Base-by-base conservation (phyloP, 2,329 filamentous ascomycete genomes). In the Aquanectria penicillioides region DNA sequence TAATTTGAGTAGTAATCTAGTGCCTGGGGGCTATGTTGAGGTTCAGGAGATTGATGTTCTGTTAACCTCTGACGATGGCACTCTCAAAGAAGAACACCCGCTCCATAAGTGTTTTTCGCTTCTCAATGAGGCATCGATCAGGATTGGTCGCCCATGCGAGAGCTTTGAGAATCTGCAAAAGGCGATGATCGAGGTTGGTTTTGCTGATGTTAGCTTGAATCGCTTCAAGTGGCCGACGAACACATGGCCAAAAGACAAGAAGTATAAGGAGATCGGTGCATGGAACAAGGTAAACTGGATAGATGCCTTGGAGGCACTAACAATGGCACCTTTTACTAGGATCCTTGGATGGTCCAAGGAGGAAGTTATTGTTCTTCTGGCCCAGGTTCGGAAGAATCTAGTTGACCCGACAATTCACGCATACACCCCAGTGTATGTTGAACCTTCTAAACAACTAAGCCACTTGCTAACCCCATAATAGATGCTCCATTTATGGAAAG, bases 191-290 rank as follows among this genome's bases (percentile, higher is more conserved):
- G 78, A 81, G 11, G 80, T 79, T 0, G 85, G 85, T 0, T 87
- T 86, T 57, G 71, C 75, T 31, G 75, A 85, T 59, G 75, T 87
- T 0, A 68, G 71, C 0, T 78, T 84, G 63, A 73, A 75, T 3
- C 68, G 79, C 7, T 81, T 75, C 65, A 81, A 80, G 66, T 78
- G 82, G 70, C 82, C 83, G 0, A 74, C 77, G 40, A 82, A 80
- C 59, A 70, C 75, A 6, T 86, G 83, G 83, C 78, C 82, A 0
- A 80, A 76, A 48, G 79, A 83, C 10, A 74, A 73, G 13, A 79
- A 79, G 28, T 74, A 81, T 37, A 86, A 85, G 65, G 79, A 84
- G 46, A 68, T 84, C 2, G 83, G 83, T 20, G 37, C 50, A 17
- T 67, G 69, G 69, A 69, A 68, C 1, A 57, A 65, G 2, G 59